phyloP scores from a whole-genome alignment of 768 basidiomycete genomes.

The Hortiboletus flavorubellus region DNA sequence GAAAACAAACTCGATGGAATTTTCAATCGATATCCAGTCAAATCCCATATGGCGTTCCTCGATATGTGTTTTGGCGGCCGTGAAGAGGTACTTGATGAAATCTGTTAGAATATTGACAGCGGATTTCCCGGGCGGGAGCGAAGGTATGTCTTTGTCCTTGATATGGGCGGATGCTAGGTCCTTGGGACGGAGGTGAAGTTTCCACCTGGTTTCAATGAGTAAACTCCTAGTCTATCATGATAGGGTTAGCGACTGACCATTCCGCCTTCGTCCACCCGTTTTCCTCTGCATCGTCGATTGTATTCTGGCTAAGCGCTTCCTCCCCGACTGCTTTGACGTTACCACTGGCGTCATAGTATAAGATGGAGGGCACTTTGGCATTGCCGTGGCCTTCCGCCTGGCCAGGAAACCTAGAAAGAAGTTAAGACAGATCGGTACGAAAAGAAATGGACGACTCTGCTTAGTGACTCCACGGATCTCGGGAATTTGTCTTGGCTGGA shows the following conservation, averaged over 20 bases:
- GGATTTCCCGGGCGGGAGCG: conserved; percentile 6
- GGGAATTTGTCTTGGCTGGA: neutral
- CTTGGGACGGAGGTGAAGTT: neutral
- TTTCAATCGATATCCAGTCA: conserved; percentile 10
- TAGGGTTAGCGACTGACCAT: neutral
- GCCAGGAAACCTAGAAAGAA: neutral
- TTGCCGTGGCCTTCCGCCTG: neutral
- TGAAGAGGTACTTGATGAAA: conserved; percentile 20
- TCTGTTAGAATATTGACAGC: conserved; percentile 20
- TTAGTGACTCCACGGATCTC: conserved; percentile 1
- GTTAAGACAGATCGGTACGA: neutral
- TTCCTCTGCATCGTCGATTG: neutral
- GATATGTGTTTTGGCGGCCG: neutral
- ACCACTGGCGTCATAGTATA: conserved; percentile 1
- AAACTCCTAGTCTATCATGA: neutral
- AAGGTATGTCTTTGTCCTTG: neutral
- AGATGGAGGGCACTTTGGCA: conserved; percentile 4
- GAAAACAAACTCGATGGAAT: conserved; percentile 20
- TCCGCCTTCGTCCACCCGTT: conserved; percentile 1
- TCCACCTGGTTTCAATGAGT: neutral
- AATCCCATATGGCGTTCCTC: conserved; percentile 10
- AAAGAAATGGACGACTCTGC: neutral
- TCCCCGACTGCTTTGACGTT: neutral
- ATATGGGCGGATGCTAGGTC: neutral
- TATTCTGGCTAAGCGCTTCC: neutral